Evolutionary conservation across 768 basidiomycete species (phyloP).

Genomic region (Collybia sordida): DNA sequence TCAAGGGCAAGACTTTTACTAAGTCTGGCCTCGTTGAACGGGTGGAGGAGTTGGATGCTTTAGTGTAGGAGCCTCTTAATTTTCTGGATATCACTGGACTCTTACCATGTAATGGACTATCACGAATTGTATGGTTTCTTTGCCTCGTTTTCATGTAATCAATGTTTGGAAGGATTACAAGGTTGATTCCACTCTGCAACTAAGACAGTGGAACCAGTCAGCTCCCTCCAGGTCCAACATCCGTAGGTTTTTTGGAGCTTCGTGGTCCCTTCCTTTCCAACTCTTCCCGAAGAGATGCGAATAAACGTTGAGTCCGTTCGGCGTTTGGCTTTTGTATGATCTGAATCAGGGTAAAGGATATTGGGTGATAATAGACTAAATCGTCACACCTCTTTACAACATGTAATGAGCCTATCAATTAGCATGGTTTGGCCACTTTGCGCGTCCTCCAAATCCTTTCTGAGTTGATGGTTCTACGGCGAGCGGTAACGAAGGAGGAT

Average conservation of each 20-base stretch:
- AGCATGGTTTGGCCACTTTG: slow-evolving; percentile 77
- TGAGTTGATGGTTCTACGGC: slow-evolving; percentile 61
- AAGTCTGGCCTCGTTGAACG: slow-evolving; percentile 70
- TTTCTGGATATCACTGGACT: slow-evolving; percentile 7
- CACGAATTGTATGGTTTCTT: slow-evolving; percentile 14
- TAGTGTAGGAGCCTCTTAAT: slow-evolving; percentile 26
- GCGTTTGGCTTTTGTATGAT: slow-evolving; percentile 68
- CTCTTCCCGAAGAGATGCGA: slow-evolving; percentile 81
- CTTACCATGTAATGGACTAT: slow-evolving; percentile 11
- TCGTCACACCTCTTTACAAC: slow-evolving; percentile 79
- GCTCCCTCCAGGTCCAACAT: slow-evolving; percentile 40
- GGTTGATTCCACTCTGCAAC: background rate
- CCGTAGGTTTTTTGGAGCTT: slow-evolving; percentile 40
- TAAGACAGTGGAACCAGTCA: slow-evolving; percentile 25
- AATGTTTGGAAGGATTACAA: background rate
- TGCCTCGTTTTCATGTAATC: background rate
- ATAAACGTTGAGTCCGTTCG: slow-evolving; percentile 79
- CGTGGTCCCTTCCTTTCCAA: slow-evolving; percentile 67
- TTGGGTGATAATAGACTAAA: background rate
- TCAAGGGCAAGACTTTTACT: slow-evolving; percentile 76
- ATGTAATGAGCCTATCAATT: slow-evolving; percentile 81
- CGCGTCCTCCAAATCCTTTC: slow-evolving; percentile 77
- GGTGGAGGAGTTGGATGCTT: slow-evolving; percentile 69
- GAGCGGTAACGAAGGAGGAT: background rate
- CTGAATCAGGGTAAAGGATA: slow-evolving; percentile 22